Conservation (phyloP, 2,329 filamentous ascomycete genomes). For the Zymoseptoria crescenta region DNA sequence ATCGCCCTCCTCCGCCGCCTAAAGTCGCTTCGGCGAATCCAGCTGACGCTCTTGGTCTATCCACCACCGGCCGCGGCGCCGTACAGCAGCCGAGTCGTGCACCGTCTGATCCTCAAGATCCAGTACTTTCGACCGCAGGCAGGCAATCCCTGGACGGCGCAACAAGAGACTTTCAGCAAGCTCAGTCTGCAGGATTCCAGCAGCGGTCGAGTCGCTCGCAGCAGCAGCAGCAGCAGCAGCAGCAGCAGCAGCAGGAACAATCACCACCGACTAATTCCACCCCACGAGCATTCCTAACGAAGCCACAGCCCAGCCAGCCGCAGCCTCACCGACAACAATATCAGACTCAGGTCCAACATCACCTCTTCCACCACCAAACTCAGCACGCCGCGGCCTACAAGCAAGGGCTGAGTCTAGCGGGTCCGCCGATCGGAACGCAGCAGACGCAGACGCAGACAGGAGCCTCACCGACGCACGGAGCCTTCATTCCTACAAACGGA, state of each 20-base stretch:
- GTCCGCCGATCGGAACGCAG: constrained; percentile 19
- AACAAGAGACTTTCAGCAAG: background rate
- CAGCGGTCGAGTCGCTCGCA: background rate
- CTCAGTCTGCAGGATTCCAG: background rate
- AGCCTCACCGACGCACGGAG: background rate
- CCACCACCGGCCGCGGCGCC: constrained; percentile 11
- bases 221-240: background rate
- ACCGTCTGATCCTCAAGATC: background rate
- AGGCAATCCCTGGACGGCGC: background rate
- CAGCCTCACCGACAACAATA: background rate
- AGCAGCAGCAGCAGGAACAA: background rate
- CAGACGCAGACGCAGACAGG: constrained; percentile 1
- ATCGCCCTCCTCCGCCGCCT: background rate
- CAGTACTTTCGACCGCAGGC: background rate
- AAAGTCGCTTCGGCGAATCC: constrained; percentile 10
- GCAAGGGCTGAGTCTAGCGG: constrained; percentile 18
- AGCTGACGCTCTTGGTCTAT: constrained; percentile 13
- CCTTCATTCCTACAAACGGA: constrained; percentile 12
- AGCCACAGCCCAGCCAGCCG: constrained; percentile 1
- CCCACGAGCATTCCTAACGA: constrained; percentile 2
- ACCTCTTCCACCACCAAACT: constrained; percentile 1
- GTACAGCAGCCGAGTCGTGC: background rate
- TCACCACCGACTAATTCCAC: background rate
- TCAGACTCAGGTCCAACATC: background rate
- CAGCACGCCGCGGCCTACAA: constrained; percentile 9